These are phyloP conservation scores for Rhodosporidiobolus odoratus DNA, from an alignment of 768 basidiomycete genomes.

Conservation along the genomic window DNA sequence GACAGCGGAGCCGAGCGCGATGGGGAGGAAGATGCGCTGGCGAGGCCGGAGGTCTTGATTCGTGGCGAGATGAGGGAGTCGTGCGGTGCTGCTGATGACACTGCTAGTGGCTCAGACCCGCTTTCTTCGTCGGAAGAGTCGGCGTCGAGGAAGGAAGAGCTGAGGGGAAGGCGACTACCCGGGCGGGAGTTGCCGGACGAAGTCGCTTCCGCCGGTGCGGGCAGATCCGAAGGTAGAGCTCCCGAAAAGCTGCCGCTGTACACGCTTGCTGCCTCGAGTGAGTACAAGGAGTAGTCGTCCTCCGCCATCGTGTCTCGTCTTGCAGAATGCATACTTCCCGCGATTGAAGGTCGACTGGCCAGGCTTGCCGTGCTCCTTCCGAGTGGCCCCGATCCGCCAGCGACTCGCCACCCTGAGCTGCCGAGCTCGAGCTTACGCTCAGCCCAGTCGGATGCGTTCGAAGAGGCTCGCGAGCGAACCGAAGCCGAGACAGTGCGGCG, in stretches of 20 bases:
- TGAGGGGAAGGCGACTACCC: not conserved
- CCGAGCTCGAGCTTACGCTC: not conserved
- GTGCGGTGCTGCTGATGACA: not conserved
- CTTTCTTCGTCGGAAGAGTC: constrained; percentile 8
- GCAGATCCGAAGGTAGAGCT: not conserved
- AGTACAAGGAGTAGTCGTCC: not conserved
- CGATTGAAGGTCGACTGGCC: not conserved
- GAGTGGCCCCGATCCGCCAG: not conserved
- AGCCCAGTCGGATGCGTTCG: not conserved
- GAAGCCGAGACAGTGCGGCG: not conserved
- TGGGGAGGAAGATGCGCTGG: no score
- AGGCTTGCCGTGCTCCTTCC: not conserved
- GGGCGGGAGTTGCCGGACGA: not conserved
- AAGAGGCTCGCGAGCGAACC: not conserved
- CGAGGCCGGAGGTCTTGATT: no score
- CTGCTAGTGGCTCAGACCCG: no score
- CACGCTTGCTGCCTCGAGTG: not conserved
- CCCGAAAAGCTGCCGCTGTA: not conserved
- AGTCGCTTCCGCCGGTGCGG: not conserved
- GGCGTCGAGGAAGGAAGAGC: constrained; percentile 11
- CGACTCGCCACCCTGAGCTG: not conserved
- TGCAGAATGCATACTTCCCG: not conserved
- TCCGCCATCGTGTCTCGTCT: not conserved
- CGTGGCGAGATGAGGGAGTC: not conserved
- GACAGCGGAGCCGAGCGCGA: no score